phyloP scores from a whole-genome alignment of 306 rosid species.

The Chamaecrista fasciculata region DNA sequence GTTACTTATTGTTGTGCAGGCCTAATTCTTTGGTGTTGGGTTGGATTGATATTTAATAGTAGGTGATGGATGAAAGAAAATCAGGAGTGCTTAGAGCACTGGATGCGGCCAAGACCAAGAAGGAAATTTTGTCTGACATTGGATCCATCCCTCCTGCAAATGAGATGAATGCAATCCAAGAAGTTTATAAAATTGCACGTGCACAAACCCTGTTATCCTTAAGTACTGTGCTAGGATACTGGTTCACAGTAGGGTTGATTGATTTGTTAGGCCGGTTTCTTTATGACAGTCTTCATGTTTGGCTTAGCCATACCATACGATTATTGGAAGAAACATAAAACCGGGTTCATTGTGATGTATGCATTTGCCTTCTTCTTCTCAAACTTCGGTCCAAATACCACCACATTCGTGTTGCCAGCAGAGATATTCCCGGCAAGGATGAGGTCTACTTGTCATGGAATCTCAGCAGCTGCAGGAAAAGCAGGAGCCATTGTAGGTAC shows the following conservation, averaged over 20 bases:
- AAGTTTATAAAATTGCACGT: conserved; percentile 62
- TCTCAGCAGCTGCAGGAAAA: conserved; percentile 86
- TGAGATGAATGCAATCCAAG: conserved; percentile 72
- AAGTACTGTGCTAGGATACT: conserved; percentile 88
- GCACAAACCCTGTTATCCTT: conserved; percentile 86
- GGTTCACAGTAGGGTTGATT: conserved; percentile 72
- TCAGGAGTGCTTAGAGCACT: conserved; percentile 74
- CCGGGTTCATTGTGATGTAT: conserved; percentile 70
- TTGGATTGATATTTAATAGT: no score
- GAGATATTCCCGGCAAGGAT: conserved; percentile 91
- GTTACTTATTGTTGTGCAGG: conserved; percentile 27
- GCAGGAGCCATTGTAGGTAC: conserved; percentile 94
- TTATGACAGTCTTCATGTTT: conserved; percentile 95
- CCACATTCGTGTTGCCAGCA: conserved; percentile 84
- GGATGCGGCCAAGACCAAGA: conserved; percentile 82
- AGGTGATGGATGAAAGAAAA: no score
- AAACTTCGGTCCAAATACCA: conserved; percentile 87
- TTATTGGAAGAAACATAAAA: conserved; percentile 60
- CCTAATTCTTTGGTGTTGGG: no score
- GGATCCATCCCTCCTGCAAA: conserved; percentile 75
- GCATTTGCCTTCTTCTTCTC: conserved; percentile 82
- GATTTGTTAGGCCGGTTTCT: conserved; percentile 78
- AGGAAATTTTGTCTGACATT: conserved; percentile 70
- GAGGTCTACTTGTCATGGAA: conserved; percentile 89
- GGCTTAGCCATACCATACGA: conserved; percentile 80